These are phyloP conservation scores for Trichoderma brevicompactum DNA, from an alignment of 2,329 filamentous ascomycete species.

Conservation along the genomic window DNA sequence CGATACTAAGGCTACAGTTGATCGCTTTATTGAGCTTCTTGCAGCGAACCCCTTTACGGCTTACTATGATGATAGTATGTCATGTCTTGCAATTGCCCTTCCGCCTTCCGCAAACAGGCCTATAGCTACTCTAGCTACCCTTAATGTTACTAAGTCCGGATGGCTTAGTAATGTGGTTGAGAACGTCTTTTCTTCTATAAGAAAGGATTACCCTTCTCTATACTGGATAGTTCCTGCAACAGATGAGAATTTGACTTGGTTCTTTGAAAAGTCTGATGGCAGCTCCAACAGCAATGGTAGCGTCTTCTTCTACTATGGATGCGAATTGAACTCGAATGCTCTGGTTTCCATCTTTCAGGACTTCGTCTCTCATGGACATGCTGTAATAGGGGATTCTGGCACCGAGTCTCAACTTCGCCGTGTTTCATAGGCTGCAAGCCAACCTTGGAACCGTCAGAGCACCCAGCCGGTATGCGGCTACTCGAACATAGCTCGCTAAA, in stretches of 20 bases:
- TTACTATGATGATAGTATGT: conserved; percentile 8
- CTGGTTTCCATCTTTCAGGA: neutral
- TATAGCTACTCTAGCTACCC: conserved; percentile 1
- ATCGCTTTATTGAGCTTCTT: too few relatives aligned
- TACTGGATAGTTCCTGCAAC: neutral
- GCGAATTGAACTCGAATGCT: neutral
- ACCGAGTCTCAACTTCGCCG: too few relatives aligned
- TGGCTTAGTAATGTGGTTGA: conserved; percentile 4
- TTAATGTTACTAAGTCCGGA: conserved; percentile 3
- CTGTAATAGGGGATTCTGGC: neutral
- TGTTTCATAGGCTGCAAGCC: too few relatives aligned
- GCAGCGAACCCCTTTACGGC: neutral
- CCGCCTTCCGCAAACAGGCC: neutral
- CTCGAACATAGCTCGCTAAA: too few relatives aligned
- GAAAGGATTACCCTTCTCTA: neutral
- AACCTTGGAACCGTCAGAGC: too few relatives aligned
- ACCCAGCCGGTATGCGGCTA: too few relatives aligned
- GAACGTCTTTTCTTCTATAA: neutral
- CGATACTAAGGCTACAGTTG: too few relatives aligned
- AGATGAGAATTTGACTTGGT: conserved; percentile 11
- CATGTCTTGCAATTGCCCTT: conserved; percentile 1
- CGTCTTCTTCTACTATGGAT: conserved; percentile 9
- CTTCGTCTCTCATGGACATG: neutral
- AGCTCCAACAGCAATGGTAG: conserved; percentile 2
- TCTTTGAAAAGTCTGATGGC: conserved; percentile 5